Conservation (phyloP, 306 rosid species). For the Cyclanthera cordifolia region DNA sequence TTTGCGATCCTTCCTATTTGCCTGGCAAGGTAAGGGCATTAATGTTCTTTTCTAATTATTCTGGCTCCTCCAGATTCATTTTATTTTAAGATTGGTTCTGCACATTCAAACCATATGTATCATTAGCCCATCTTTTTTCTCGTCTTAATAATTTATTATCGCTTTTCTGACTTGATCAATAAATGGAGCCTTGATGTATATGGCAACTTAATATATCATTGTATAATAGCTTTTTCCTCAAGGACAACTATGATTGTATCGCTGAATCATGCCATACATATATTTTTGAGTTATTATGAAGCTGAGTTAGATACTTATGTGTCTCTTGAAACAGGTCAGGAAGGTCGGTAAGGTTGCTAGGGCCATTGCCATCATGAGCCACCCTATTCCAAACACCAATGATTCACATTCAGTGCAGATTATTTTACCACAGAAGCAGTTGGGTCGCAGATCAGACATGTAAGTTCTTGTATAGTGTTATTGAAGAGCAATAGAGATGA, state of each 20-base stretch:
- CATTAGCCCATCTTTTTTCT: too few species aligned
- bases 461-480: constrained; percentile 31
- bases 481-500: neutral
- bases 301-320: neutral
- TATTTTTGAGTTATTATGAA: neutral
- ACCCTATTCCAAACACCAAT: constrained; percentile 78
- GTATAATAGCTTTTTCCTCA: too few species aligned
- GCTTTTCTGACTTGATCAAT: too few species aligned
- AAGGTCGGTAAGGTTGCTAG: constrained; percentile 96
- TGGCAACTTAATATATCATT: too few species aligned
- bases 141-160: too few species aligned
- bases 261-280: too few species aligned
- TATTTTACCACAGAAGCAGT: constrained; percentile 91
- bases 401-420: constrained; percentile 86
- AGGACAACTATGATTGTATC: too few species aligned
- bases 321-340: constrained; percentile 54
- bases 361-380: constrained; percentile 95
- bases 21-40: constrained; percentile 49
- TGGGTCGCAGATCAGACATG: constrained; percentile 98
- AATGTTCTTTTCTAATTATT: neutral
- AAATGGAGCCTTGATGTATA: too few species aligned
- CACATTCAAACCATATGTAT: neutral
- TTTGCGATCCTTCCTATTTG: constrained; percentile 94
- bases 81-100: neutral
- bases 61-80: neutral